Evolutionary conservation across 164 flowering plant genomes (phyloP), one percentile per base, ranked within the genome.

Genomic region (Nymphaea thermarum): DNA sequence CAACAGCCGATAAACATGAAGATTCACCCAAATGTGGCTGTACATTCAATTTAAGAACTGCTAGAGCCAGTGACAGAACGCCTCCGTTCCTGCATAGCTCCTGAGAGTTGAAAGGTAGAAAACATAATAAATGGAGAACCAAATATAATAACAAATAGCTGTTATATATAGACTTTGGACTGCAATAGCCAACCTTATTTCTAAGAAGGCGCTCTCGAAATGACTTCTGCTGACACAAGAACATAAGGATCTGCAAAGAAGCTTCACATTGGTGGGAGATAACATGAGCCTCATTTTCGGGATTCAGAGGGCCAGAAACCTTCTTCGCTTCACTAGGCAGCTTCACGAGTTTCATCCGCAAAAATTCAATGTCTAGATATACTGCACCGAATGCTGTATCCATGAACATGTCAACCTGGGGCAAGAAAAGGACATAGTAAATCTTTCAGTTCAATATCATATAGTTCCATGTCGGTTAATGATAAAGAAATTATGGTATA

Each of bases 261-360:
- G 91, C 93, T 72, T 90, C 99, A 66, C 91, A 89, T 70, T 95
- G 98, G 77, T 80, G 93, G 77, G 94, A 87, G 67, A 86, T 80
- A 70, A 70, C 79, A 65, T 71, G 81, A 64, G 81, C 76, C 62
- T 70, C 64, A 71, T 76, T 82, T 68, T 82, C 94, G 67, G 75
- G 77, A 55, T 73, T 63, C 43, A 60, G 44, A 74, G 75, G 71
- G 70, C 66, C 71, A 61, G 80, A 70, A 42, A 76, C 72, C 43
- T 70, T 60, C 55, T 63, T 44, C 15, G 44, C 47, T 65, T 68
- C 47, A 67, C 78, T 82, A 74, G 47, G 68, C 36, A 82, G 76
- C 65, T 72, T 70, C 60, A 84, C 81, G 42, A 95, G 76, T 77
- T 75, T 82, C 60, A 67, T 71, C 63, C 84, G 85, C 55, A 95